Evolutionary conservation across 768 basidiomycete genomes (phyloP).

Genomic region (Tulasnella sp.): DNA sequence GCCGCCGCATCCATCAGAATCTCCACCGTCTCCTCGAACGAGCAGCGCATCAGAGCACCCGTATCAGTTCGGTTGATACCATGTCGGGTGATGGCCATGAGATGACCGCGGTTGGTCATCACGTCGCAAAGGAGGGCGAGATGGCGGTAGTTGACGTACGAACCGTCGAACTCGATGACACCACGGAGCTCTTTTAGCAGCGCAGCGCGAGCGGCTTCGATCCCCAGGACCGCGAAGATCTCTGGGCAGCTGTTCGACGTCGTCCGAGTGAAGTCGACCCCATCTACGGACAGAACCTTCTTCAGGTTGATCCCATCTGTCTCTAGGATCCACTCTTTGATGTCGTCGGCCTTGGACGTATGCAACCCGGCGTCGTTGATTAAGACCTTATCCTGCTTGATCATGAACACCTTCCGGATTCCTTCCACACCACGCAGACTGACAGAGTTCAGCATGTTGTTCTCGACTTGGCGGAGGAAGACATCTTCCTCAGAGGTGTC

Average conservation of each 20-base stretch:
- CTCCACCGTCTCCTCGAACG: conserved; percentile 99
- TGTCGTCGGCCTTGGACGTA: conserved; percentile 35
- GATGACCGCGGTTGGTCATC: conserved; percentile 89
- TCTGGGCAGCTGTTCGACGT: conserved; percentile 97
- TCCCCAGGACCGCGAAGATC: conserved; percentile 87
- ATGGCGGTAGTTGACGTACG: conserved; percentile 98
- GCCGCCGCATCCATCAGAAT: conserved; percentile 98
- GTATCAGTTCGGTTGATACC: conserved; percentile 99
- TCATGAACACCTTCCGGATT: conserved; percentile 88
- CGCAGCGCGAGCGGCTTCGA: conserved; percentile 91
- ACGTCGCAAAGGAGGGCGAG: conserved; percentile 92
- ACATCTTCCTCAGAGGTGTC: conserved; percentile 81
- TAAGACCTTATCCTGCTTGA: conserved; percentile 69
- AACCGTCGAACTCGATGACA: conserved; percentile 99
- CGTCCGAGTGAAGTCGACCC: conserved; percentile 85
- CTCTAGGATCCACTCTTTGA: conserved; percentile 93
- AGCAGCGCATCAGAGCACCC: conserved; percentile 97
- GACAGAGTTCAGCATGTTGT: conserved; percentile 92
- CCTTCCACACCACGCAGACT: conserved; percentile 85
- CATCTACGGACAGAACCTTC: conserved; percentile 89
- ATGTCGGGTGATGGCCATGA: conserved; percentile 99
- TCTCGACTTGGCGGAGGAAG: conserved; percentile 91
- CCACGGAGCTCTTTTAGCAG: conserved; percentile 88
- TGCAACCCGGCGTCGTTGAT: conserved; percentile 56
- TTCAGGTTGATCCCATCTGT: conserved; percentile 95